Conservation (phyloP, 2,329 filamentous ascomycete genomes). For the Claviceps sp. region DNA sequence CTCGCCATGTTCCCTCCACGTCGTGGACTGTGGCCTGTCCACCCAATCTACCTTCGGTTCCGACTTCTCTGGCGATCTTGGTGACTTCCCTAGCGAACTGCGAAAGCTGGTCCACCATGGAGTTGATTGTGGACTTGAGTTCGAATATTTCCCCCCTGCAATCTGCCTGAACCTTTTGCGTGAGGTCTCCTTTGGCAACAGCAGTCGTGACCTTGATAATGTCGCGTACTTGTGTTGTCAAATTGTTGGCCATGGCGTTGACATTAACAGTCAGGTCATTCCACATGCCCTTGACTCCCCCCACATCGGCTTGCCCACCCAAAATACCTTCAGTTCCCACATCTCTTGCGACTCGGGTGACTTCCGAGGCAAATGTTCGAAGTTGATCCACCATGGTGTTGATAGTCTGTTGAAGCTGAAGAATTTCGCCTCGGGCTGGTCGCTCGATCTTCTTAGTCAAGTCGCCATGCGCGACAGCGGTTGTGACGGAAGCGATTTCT, state of each 20-base stretch:
- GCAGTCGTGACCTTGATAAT: conserved; percentile 73
- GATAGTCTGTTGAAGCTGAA: conserved; percentile 73
- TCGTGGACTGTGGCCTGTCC: conserved; percentile 93
- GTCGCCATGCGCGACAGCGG: conserved; percentile 70
- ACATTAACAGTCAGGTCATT: conserved; percentile 77
- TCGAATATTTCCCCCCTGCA: conserved; percentile 85
- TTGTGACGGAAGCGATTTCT: conserved; percentile 75
- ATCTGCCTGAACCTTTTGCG: conserved; percentile 89
- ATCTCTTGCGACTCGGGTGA: conserved; percentile 69
- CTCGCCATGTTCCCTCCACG: conserved; percentile 93
- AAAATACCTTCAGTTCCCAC: conserved; percentile 75
- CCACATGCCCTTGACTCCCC: conserved; percentile 79
- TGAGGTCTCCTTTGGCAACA: conserved; percentile 74
- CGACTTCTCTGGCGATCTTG: conserved; percentile 90
- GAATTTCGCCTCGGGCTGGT: conserved; percentile 67
- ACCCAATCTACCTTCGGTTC: conserved; percentile 85
- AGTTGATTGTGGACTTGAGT: conserved; percentile 97
- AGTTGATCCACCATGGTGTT: conserved; percentile 85
- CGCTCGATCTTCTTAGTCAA: conserved; percentile 74
- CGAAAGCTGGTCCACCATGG: conserved; percentile 95
- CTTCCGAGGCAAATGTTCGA: conserved; percentile 70
- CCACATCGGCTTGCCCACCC: conserved; percentile 70
- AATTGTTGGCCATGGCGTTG: conserved; percentile 77
- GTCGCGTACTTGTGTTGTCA: conserved; percentile 83
- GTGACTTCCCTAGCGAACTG: conserved; percentile 96